Conservation (phyloP, 495 filamentous ascomycete genomes). For the Terfezia boudieri region DNA sequence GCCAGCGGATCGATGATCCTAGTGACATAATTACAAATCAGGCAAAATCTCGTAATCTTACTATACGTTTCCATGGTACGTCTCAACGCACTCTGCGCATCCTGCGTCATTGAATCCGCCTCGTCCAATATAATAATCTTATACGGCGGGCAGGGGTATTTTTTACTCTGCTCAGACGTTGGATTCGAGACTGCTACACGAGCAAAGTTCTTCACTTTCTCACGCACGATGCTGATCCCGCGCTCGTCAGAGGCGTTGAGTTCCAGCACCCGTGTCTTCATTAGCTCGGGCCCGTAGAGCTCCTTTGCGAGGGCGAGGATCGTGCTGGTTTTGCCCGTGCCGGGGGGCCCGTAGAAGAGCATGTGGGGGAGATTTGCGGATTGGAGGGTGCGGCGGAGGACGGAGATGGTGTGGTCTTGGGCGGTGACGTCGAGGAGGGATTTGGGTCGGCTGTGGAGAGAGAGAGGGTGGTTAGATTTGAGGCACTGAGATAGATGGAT, state of each 20-base stretch:
- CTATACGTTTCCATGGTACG: conserved; percentile 96
- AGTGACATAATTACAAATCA: conserved; percentile 97
- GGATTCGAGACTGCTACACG: conserved; percentile 78
- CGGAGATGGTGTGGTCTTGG: conserved; percentile 88
- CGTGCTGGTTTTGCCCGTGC: conserved; percentile 61
- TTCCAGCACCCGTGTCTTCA: conserved; percentile 84
- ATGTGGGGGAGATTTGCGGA: conserved; percentile 94
- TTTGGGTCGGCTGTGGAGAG: conserved; percentile 53
- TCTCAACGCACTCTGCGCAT: conserved; percentile 77
- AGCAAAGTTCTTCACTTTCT: conserved; percentile 96
- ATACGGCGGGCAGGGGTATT: conserved; percentile 88
- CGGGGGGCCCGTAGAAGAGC: conserved; percentile 81
- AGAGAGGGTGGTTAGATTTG: not conserved
- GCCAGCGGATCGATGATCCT: conserved; percentile 93
- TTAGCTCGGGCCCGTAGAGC: conserved; percentile 86
- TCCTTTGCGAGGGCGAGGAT: conserved; percentile 81
- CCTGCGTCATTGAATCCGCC: conserved; percentile 96
- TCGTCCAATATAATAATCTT: conserved; percentile 97
- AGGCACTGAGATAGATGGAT: conserved; percentile 6
- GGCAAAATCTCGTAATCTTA: conserved; percentile 87
- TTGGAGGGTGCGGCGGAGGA: conserved; percentile 80
- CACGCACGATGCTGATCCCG: conserved; percentile 88
- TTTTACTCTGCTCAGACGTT: conserved; percentile 37
- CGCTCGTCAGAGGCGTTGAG: conserved; percentile 98
- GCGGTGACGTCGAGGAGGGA: conserved; percentile 84